A percentile compares a stretch with the other conserved stretches of the same genome.
Conservation (phyloP, 352 stramenopile species). For the Pythium dissotocum region DNA sequence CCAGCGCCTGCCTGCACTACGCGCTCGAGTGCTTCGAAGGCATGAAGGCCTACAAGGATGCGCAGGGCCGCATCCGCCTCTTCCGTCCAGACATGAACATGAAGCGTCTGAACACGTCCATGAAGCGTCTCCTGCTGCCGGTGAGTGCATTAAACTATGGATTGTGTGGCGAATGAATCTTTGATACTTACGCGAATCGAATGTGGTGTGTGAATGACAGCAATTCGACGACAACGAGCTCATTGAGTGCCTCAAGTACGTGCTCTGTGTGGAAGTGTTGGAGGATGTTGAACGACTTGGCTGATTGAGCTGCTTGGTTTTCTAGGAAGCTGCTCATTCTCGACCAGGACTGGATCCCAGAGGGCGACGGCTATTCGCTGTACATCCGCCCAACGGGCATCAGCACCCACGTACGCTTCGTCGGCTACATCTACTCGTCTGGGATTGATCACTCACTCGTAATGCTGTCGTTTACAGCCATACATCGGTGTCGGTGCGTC, state of each 20-base stretch:
- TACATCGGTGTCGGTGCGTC: conserved; percentile 91
- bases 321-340: conserved; percentile 63
- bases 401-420: conserved; percentile 65
- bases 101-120: conserved; percentile 93
- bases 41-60: conserved; percentile 94
- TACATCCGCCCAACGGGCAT: conserved; percentile 96
- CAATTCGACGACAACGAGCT: conserved; percentile 91
- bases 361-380: conserved; percentile 95
- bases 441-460: background rate
- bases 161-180: background rate
- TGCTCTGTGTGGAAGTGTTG: conserved; percentile 20
- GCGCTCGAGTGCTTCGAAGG: conserved; percentile 95
- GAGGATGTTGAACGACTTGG: background rate
- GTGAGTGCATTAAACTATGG: conserved; percentile 24
- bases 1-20: conserved; percentile 94
- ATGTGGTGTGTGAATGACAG: conserved; percentile 19
- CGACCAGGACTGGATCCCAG: conserved; percentile 93
- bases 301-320: conserved; percentile 17
- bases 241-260: conserved; percentile 88
- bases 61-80: conserved; percentile 86
- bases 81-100: conserved; percentile 98
- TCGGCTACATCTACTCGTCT: background rate
- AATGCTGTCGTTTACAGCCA: conserved; percentile 43
- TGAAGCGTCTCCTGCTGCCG: conserved; percentile 90
- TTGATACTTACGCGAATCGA: background rate